Conservation (phyloP, 2,329 filamentous ascomycete genomes). For the Clonostachys byssicola region DNA sequence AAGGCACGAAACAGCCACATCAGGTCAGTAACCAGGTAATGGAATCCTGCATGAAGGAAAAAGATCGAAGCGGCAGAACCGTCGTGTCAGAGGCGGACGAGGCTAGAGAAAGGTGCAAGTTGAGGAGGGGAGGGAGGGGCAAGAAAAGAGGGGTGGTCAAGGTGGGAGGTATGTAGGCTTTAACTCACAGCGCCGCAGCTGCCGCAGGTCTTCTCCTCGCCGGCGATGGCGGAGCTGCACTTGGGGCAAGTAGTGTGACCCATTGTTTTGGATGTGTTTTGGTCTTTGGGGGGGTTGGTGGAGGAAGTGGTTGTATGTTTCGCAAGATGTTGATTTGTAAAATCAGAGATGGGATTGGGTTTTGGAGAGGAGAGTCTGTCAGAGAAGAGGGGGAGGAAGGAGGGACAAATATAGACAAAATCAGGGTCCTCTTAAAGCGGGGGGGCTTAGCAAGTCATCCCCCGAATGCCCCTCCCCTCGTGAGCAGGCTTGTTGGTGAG, state of each 20-base stretch:
- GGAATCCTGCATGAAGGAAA: too few species aligned
- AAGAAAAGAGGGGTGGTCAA: constrained; percentile 1
- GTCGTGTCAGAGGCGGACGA: too few species aligned
- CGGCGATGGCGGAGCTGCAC: constrained; percentile 43
- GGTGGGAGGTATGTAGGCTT: too few species aligned
- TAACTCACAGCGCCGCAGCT: constrained; percentile 53
- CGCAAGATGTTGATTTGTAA: constrained; percentile 6
- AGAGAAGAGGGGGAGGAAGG: background rate
- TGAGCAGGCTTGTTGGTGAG: too few species aligned
- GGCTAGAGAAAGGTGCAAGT: background rate
- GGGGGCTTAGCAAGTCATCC: too few species aligned
- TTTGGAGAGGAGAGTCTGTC: background rate
- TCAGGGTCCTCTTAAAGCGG: background rate
- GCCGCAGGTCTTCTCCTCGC: constrained; percentile 45
- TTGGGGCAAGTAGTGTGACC: constrained; percentile 46
- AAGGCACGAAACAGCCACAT: background rate
- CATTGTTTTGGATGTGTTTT: constrained; percentile 19
- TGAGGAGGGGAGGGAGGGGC: background rate
- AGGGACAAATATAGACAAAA: background rate
- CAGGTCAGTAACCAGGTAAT: background rate
- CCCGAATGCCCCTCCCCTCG: too few species aligned
- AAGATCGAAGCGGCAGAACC: background rate
- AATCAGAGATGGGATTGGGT: constrained; percentile 1
- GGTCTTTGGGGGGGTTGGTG: constrained; percentile 2
- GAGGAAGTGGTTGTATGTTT: background rate